Evolutionary conservation across 345 rosid genomes (phyloP).

Genomic region (Citrus reticulata): DNA sequence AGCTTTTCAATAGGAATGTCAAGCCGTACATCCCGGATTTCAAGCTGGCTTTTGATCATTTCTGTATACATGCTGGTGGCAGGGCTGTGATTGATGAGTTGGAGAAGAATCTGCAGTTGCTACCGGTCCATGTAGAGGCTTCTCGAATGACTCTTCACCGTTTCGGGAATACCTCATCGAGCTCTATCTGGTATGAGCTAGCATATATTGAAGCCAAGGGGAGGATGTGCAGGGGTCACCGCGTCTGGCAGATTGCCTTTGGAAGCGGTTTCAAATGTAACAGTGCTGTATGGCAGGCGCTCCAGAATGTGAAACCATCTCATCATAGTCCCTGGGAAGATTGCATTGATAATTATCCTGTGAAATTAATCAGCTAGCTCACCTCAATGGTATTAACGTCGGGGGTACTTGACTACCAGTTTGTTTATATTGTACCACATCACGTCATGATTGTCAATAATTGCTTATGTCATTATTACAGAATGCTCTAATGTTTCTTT

Average conservation of each 20-base stretch:
- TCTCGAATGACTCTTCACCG: slow-evolving; percentile 59
- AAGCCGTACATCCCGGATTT: slow-evolving; percentile 60
- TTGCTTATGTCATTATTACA: background rate
- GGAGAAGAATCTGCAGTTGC: slow-evolving; percentile 55
- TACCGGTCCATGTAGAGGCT: slow-evolving; percentile 48
- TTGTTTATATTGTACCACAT: background rate
- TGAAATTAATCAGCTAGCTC: slow-evolving; percentile 25
- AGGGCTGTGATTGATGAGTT: slow-evolving; percentile 60
- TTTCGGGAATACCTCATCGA: slow-evolving; percentile 57
- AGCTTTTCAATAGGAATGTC: slow-evolving; percentile 32
- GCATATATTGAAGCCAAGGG: slow-evolving; percentile 52
- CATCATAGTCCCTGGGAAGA: slow-evolving; percentile 34
- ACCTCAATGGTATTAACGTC: background rate
- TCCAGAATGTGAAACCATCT: slow-evolving; percentile 35
- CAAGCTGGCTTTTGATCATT: slow-evolving; percentile 54
- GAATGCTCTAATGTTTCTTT: background rate
- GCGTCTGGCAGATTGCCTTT: slow-evolving; percentile 58
- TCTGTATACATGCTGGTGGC: slow-evolving; percentile 57
- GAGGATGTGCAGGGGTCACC: slow-evolving; percentile 38
- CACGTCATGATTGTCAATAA: background rate
- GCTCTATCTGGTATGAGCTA: slow-evolving; percentile 56
- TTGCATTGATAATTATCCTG: slow-evolving; percentile 41
- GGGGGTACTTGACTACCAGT: background rate
- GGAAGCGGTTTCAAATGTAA: slow-evolving; percentile 57
- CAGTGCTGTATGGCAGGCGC: slow-evolving; percentile 44